phyloP scores from a whole-genome alignment of 305 asterid genomes.

The Ajuga reptans region DNA sequence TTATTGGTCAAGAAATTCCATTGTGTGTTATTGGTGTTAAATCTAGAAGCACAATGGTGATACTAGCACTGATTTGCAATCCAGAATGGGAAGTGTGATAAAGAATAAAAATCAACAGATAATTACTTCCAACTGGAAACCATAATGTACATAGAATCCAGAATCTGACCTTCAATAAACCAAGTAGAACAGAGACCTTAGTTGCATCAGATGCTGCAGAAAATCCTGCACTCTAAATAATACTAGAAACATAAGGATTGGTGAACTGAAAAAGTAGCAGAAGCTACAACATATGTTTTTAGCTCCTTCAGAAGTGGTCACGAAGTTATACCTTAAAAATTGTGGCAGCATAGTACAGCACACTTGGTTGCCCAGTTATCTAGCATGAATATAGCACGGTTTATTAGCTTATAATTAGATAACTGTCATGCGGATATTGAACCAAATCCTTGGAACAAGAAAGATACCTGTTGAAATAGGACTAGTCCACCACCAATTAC shows the following conservation, averaged over 20 bases:
- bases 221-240: constrained; percentile 77
- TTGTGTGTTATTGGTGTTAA: not conserved
- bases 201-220: constrained; percentile 97
- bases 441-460: constrained; percentile 5
- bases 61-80: not conserved
- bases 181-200: constrained; percentile 75
- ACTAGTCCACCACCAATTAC: constrained; percentile 82
- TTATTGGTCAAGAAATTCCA: too few relatives aligned
- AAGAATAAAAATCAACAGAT: not conserved
- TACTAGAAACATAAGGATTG: constrained; percentile 18
- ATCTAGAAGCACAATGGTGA: not conserved
- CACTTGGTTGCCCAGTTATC: constrained; percentile 98
- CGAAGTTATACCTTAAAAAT: constrained; percentile 65
- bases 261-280: constrained; percentile 11
- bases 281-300: not conserved
- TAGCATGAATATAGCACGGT: constrained; percentile 32
- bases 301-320: constrained; percentile 11
- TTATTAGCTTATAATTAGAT: constrained; percentile 24
- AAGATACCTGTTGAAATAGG: constrained; percentile 82
- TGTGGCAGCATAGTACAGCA: constrained; percentile 82
- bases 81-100: not conserved
- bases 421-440: not conserved
- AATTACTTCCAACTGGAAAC: not conserved
- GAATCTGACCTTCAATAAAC: constrained; percentile 62
- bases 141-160: constrained; percentile 12